Evolutionary conservation across 2,329 filamentous ascomycete genomes (phyloP).

Genomic region (Cercospora berteroae): DNA sequence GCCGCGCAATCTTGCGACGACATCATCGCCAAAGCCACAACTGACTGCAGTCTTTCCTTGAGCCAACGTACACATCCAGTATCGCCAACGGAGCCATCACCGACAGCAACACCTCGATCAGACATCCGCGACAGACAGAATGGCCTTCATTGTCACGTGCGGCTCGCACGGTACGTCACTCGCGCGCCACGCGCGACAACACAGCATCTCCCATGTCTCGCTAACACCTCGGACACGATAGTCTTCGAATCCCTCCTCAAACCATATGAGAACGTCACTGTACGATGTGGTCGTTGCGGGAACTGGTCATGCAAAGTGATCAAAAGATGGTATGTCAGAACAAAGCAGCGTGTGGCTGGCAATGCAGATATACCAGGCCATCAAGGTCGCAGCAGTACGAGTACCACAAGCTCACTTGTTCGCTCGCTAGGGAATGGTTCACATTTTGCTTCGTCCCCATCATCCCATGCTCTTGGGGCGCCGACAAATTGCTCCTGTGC

Average conservation of each 20-base stretch:
- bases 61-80: background rate
- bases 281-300: conserved; percentile 54
- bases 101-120: background rate
- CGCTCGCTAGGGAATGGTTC: conserved; percentile 59
- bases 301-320: conserved; percentile 47
- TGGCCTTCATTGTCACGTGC: conserved; percentile 51
- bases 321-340: conserved; percentile 44
- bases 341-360: background rate
- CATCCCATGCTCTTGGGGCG: conserved; percentile 63
- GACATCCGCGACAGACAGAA: conserved; percentile 6
- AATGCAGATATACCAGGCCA: background rate
- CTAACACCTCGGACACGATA: conserved; percentile 25
- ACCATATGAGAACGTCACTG: conserved; percentile 51
- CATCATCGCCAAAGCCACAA: conserved; percentile 3
- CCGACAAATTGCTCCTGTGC: conserved; percentile 63
- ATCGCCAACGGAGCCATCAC: background rate
- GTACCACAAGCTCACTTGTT: background rate
- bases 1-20: conserved; percentile 19
- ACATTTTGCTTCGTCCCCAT: conserved; percentile 53
- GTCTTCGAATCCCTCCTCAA: conserved; percentile 48
- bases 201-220: conserved; percentile 2
- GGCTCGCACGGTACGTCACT: conserved; percentile 47
- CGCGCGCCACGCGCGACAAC: background rate
- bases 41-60: conserved; percentile 5
- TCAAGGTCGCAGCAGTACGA: conserved; percentile 14